phyloP scores from a whole-genome alignment of 441 rosid species.

The Manihot esculenta region DNA sequence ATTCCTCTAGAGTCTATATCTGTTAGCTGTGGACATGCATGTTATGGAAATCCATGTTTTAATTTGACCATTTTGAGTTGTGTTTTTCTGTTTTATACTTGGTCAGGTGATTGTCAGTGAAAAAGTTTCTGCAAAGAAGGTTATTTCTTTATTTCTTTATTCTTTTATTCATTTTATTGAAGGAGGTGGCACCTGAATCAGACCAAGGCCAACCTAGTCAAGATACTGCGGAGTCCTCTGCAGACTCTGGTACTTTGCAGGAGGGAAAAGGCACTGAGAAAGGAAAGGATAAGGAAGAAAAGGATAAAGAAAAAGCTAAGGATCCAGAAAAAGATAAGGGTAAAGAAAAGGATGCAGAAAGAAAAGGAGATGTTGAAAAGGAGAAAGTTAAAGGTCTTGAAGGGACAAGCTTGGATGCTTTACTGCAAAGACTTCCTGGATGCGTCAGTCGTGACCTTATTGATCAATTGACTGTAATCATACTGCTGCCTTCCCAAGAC shows the following conservation, averaged over 20 bases:
- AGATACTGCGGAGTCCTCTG: slow-evolving; percentile 57
- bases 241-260: slow-evolving; percentile 52
- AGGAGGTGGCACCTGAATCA: slow-evolving; percentile 74
- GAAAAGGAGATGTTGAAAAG: slow-evolving; percentile 77
- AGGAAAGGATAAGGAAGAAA: slow-evolving; percentile 86
- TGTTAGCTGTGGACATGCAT: background rate
- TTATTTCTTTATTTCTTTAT: background rate
- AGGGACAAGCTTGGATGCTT: slow-evolving; percentile 91
- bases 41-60: background rate
- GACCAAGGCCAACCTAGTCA: slow-evolving; percentile 57
- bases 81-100: background rate
- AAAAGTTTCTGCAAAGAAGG: background rate
- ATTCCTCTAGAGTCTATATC: background rate
- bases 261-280: slow-evolving; percentile 65
- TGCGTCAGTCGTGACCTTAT: slow-evolving; percentile 98
- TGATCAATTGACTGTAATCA: slow-evolving; percentile 85
- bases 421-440: slow-evolving; percentile 94
- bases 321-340: slow-evolving; percentile 72
- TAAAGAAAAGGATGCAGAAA: slow-evolving; percentile 83
- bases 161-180: slow-evolving; percentile 22
- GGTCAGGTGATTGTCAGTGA: background rate
- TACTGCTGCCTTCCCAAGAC: slow-evolving; percentile 19
- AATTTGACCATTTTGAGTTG: background rate
- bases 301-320: slow-evolving; percentile 72
- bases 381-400: slow-evolving; percentile 87